A percentile compares a stretch with the other conserved stretches of the same genome.
phyloP scores from a whole-genome alignment of 169 alveolate genomes.

The Toxoplasma gondii region DNA sequence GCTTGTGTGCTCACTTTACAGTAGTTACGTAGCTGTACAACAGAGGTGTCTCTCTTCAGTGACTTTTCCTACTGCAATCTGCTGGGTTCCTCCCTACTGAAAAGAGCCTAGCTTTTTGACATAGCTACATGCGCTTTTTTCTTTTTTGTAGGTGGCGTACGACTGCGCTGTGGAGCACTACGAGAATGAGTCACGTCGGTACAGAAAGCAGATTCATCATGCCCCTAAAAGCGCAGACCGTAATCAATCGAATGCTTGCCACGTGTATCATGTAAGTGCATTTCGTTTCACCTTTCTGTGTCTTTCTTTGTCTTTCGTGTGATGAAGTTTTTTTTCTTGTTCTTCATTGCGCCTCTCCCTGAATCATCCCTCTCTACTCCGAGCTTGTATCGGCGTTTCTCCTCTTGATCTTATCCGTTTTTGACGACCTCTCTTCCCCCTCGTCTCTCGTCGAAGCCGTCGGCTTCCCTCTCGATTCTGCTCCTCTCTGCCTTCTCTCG shows the following conservation, averaged over 20 bases:
- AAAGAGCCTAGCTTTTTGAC: no score
- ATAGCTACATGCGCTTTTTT: not conserved
- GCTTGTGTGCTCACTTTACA: no score
- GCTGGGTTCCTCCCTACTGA: no score
- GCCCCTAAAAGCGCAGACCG: constrained; percentile 56
- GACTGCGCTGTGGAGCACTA: constrained; percentile 66
- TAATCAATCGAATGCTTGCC: constrained; percentile 60
- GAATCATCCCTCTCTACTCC: no score
- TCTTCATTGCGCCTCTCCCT: no score
- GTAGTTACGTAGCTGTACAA: no score
- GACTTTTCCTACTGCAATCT: not conserved
- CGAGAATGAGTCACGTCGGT: constrained; percentile 67
- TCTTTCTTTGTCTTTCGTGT: not conserved
- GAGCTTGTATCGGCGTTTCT: no score
- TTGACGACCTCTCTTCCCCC: no score
- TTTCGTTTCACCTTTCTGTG: not conserved
- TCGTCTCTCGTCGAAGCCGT: no score
- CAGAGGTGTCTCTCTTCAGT: not conserved
- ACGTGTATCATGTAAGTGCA: constrained; percentile 55
- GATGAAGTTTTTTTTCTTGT: not conserved
- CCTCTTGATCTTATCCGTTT: no score
- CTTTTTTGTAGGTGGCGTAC: constrained; percentile 44
- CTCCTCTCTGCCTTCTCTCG: no score
- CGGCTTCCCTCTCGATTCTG: no score
- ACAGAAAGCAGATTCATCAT: constrained; percentile 63